Conservation (phyloP, 495 filamentous ascomycete genomes). For the Podospora australis region DNA sequence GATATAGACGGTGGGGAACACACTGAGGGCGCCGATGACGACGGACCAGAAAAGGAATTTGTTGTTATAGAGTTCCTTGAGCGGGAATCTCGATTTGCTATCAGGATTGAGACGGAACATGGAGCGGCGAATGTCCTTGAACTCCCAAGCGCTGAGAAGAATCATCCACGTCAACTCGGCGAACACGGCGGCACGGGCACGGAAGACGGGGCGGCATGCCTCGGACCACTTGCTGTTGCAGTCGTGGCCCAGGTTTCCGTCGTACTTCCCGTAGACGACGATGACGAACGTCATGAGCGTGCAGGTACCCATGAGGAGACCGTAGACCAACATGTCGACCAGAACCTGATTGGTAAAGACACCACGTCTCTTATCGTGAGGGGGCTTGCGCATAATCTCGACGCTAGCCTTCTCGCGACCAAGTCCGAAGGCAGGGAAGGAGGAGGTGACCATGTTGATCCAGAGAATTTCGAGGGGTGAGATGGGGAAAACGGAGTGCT, state of each 20-base stretch:
- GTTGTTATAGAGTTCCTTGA: constrained; percentile 62
- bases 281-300: constrained; percentile 64
- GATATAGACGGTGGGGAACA: constrained; percentile 70
- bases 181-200: constrained; percentile 71
- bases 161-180: constrained; percentile 69
- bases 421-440: constrained; percentile 68
- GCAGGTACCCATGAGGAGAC: constrained; percentile 59
- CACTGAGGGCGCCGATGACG: constrained; percentile 55
- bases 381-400: constrained; percentile 65
- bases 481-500: constrained; percentile 66
- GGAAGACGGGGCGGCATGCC: constrained; percentile 59
- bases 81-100: constrained; percentile 39
- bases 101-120: constrained; percentile 63
- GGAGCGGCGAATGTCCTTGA: constrained; percentile 62
- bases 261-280: constrained; percentile 57
- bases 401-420: constrained; percentile 61
- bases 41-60: constrained; percentile 70
- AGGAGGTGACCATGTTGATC: constrained; percentile 74
- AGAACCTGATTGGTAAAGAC: constrained; percentile 67
- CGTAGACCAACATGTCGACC: constrained; percentile 68
- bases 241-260: constrained; percentile 51
- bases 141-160: constrained; percentile 69
- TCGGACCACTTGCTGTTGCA: constrained; percentile 57
- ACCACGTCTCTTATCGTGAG: constrained; percentile 57
- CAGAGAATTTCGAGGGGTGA: constrained; percentile 70